phyloP scores from a whole-genome alignment of 345 rosid species.

The Aegle marmelos region DNA sequence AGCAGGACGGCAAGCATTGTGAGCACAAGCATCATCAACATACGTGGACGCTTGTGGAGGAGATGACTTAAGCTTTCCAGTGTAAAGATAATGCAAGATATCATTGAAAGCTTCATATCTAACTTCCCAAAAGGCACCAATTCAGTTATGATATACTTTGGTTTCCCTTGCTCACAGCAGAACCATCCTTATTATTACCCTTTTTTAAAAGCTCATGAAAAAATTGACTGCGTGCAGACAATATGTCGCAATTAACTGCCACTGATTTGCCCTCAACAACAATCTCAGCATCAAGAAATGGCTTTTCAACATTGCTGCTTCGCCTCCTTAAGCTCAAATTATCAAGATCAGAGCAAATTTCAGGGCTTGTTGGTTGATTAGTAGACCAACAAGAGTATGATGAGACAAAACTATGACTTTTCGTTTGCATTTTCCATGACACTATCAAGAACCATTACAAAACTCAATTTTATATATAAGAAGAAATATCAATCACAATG shows the following conservation, averaged over 20 bases:
- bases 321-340: conserved; percentile 31
- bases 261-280: conserved; percentile 30
- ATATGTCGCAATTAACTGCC: conserved; percentile 40
- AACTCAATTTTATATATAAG: too few relatives aligned
- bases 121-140: conserved; percentile 27
- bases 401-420: conserved; percentile 27
- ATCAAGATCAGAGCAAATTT: conserved; percentile 21
- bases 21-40: conserved; percentile 34
- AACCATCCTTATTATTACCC: conserved; percentile 4
- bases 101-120: conserved; percentile 37
- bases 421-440: conserved; percentile 36
- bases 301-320: conserved; percentile 27
- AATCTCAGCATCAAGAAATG: conserved; percentile 25
- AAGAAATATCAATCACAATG: too few relatives aligned
- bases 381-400: conserved; percentile 8
- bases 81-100: conserved; percentile 35
- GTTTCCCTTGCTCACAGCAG: conserved; percentile 23
- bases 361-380: conserved; percentile 1
- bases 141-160: conserved; percentile 27
- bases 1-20: conserved; percentile 44
- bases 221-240: conserved; percentile 39
- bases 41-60: conserved; percentile 41
- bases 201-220: conserved; percentile 32
- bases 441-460: not conserved
- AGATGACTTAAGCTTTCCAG: conserved; percentile 28